Evolutionary conservation across 768 basidiomycete species (phyloP), one percentile per base, ranked within the genome.

Genomic region (Termitomyces eurrhizus): DNA sequence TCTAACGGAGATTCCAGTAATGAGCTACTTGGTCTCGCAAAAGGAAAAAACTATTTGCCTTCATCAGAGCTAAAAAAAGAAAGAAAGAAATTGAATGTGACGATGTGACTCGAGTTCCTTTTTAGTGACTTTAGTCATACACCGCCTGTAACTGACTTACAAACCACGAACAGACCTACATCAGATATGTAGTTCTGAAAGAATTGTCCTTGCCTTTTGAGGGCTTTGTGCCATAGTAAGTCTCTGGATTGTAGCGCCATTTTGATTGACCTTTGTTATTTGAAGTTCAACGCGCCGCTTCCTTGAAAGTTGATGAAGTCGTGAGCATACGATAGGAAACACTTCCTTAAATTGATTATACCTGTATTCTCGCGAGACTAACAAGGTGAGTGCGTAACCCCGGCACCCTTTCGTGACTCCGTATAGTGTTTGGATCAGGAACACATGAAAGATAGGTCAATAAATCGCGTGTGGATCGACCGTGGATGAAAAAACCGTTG

Each of bases 1-100:
- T 81, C 88, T 94, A 62, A 16, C 16, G 24, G 42, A 1, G 26
- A 24, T n/a, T 21, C 32, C 12, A 42, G 12, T 21, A 12, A 21
- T 21, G 6, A 33, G 29, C 14, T 18, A 12, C 26, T 54, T 13
- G n/a, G 41, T 44, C 42, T 5, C 32, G 12, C 14, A 21, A 12
- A 33, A 33, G 12, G 33, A 42, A 29, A 6, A 54, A 54, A n/a
- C 2, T 4, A 37, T 33, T 44, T 42, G 41, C 54, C 54, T 55
- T 55, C 54, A 55, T 55, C 6, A 26, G 12, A 33, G n/a, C 2
- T n/a, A 8, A 11, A 52, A 21, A 37, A 14, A 24, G 14, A 11
- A 52, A 21, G 26, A 14, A 24, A 37, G 14, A 52, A 52, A 24
- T 16, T 11, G 24, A 52, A 36, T 26, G 36, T 26, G 9, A 53